Conservation (phyloP, 208 protist species). For the Trypanosoma scelopori region DNA sequence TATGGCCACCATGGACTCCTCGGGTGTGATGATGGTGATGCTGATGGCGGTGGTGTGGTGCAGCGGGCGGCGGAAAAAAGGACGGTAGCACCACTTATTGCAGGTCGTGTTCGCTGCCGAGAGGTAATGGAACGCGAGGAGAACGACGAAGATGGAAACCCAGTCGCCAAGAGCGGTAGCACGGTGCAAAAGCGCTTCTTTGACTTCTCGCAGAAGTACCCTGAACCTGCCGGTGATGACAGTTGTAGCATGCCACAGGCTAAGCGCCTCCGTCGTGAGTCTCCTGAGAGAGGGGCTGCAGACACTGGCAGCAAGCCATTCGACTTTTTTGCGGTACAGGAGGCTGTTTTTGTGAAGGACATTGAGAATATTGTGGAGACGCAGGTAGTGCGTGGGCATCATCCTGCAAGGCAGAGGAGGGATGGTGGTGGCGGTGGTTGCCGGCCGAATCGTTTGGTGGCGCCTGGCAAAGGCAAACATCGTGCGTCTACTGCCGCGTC, state of each 20-base stretch:
- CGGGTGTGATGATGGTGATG: not conserved
- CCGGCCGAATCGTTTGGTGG: not conserved
- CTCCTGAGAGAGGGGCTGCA: constrained; percentile 35
- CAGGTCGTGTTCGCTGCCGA: constrained; percentile 52
- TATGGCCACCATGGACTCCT: constrained; percentile 20
- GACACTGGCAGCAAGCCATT: constrained; percentile 34
- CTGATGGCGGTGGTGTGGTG: not conserved
- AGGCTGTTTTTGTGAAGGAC: constrained; percentile 70
- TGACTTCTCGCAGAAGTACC: constrained; percentile 37
- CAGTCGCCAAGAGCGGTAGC: not conserved
- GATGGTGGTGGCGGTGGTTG: not conserved
- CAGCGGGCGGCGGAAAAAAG: constrained; percentile 6
- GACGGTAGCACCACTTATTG: constrained; percentile 27
- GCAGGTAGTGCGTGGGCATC: constrained; percentile 34
- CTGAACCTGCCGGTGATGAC: constrained; percentile 12
- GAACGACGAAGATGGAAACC: not conserved
- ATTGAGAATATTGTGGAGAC: constrained; percentile 62
- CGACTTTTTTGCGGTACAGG: constrained; percentile 70
- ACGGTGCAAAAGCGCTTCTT: constrained; percentile 40
- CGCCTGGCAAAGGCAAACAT: constrained; percentile 1
- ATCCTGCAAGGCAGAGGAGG: constrained; percentile 7
- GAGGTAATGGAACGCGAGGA: constrained; percentile 22
- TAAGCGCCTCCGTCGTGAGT: constrained; percentile 49
- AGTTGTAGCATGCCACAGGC: not conserved
- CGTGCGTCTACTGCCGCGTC: not conserved